Conservation (phyloP, 495 filamentous ascomycete species). For the Aspergillus carlsbadensis region DNA sequence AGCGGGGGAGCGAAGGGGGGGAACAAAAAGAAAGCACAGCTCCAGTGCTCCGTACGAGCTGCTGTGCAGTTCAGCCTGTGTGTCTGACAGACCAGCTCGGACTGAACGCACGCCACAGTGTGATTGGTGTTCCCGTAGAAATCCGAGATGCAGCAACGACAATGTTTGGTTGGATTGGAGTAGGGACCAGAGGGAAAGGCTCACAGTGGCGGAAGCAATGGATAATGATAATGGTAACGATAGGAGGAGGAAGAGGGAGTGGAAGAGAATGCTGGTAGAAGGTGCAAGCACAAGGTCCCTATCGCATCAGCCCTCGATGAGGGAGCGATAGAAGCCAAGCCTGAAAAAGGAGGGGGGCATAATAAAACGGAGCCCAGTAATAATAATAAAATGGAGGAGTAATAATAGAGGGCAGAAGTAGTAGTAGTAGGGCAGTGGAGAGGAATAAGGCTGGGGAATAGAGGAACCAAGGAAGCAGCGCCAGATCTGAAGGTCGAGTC, state of each 20-base stretch:
- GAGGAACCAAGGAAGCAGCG: constrained; percentile 14
- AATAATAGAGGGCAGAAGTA: constrained; percentile 11
- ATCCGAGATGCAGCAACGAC: constrained; percentile 16
- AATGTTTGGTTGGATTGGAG: background rate
- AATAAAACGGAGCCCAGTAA: constrained; percentile 6
- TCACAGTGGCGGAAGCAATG: background rate
- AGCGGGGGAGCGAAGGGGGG: constrained; percentile 25
- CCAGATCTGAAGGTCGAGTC: constrained; percentile 7
- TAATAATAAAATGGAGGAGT: constrained; percentile 12
- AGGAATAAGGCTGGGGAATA: constrained; percentile 12
- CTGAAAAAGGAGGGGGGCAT: constrained; percentile 7
- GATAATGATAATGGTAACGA: background rate
- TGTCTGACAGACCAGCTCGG: constrained; percentile 19
- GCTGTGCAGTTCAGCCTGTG: constrained; percentile 10
- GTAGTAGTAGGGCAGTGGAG: constrained; percentile 1
- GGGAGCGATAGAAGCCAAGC: constrained; percentile 16
- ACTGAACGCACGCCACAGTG: constrained; percentile 16
- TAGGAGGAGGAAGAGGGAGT: background rate
- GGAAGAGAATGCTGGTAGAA: background rate
- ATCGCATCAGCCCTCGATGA: constrained; percentile 1
- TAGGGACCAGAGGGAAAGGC: background rate
- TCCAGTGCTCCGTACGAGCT: constrained; percentile 9
- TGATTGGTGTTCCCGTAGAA: constrained; percentile 25
- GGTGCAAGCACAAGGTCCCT: constrained; percentile 4
- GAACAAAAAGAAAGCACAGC: constrained; percentile 16